phyloP scores from a whole-genome alignment of 176 grass and related monocot genomes.

The Saccharum spontaneum region DNA sequence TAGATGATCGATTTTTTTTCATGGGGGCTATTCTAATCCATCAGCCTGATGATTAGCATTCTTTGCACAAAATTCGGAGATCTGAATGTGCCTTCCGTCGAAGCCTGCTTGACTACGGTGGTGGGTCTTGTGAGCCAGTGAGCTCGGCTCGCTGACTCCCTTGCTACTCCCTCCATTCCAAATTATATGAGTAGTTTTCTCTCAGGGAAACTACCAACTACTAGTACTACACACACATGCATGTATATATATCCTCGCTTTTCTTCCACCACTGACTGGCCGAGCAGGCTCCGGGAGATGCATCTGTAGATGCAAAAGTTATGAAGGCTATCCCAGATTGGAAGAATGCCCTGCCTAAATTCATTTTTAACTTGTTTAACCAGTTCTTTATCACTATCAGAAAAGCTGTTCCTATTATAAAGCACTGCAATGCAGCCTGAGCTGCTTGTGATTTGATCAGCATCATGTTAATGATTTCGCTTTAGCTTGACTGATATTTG shows the following conservation, averaged over 20 bases:
- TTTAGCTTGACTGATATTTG: background rate
- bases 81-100: too few relatives aligned
- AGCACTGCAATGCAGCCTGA: background rate
- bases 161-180: too few relatives aligned
- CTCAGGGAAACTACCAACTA: background rate
- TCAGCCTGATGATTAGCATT: too few relatives aligned
- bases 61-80: too few relatives aligned
- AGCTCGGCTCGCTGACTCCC: too few relatives aligned
- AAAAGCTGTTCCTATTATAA: background rate
- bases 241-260: background rate
- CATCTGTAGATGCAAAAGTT: background rate
- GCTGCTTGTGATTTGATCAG: background rate
- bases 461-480: background rate
- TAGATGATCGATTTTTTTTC: too few relatives aligned
- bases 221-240: background rate
- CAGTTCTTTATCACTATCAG: background rate
- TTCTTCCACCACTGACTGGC: background rate
- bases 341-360: background rate
- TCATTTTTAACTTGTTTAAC: background rate
- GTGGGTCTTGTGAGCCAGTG: too few relatives aligned
- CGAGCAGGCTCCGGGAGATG: background rate
- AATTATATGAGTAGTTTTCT: background rate
- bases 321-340: conserved; percentile 18
- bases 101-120: too few relatives aligned
- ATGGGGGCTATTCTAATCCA: too few relatives aligned